phyloP scores from a whole-genome alignment of 1,284 basidiomycete genomes.

The Ustanciosporium gigantosporum region DNA sequence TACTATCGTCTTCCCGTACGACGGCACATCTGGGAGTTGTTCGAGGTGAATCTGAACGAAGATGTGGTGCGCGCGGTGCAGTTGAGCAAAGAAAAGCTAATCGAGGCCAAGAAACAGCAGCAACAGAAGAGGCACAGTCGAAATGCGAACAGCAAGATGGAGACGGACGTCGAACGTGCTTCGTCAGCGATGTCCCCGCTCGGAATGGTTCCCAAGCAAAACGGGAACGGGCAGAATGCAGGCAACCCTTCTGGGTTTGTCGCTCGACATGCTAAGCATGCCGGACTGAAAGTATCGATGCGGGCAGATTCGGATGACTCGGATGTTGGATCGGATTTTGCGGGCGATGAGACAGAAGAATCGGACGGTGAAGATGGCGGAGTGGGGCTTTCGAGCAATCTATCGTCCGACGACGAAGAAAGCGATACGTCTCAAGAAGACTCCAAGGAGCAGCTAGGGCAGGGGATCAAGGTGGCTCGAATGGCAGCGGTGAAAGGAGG shows the following conservation, averaged over 20 bases:
- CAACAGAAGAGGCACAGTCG: background rate
- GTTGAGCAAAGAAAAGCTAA: conserved; percentile 13
- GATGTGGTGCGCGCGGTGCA: conserved; percentile 16
- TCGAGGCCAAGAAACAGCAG: conserved; percentile 13
- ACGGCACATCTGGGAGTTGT: conserved; percentile 87
- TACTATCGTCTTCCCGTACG: conserved; percentile 79
- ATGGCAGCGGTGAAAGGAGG: conserved; percentile 1
- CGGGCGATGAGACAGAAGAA: conserved; percentile 2
- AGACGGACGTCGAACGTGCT: background rate
- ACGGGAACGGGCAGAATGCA: background rate
- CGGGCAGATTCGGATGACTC: background rate
- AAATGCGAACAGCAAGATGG: background rate
- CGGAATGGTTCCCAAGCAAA: no score
- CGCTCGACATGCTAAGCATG: background rate
- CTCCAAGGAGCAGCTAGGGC: conserved; percentile 7
- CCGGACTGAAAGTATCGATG: background rate
- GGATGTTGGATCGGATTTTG: background rate
- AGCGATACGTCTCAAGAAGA: conserved; percentile 29
- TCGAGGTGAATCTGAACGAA: conserved; percentile 66
- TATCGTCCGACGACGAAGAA: conserved; percentile 35
- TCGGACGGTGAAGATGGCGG: conserved; percentile 12
- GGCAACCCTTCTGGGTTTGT: background rate
- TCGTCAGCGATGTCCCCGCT: background rate
- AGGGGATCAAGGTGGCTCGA: conserved; percentile 2
- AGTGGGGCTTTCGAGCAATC: conserved; percentile 23